phyloP scores from a whole-genome alignment of 2,329 filamentous ascomycete species.

The Talaromyces sp. region DNA sequence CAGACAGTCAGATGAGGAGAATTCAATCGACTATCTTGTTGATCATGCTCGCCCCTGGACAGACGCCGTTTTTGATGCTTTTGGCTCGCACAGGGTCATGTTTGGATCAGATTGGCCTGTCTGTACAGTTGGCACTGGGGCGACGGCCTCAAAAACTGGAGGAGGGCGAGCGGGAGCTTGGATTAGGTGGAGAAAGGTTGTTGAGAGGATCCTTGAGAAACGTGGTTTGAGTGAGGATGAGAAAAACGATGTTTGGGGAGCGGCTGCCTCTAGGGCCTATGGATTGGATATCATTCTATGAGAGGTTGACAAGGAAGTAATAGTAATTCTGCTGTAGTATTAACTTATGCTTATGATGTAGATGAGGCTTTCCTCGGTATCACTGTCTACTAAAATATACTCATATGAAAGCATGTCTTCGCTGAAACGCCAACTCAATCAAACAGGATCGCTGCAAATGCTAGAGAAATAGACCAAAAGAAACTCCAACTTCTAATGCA shows the following conservation, averaged over 20 bases:
- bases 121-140: slow-evolving; percentile 66
- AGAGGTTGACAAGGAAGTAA: background rate
- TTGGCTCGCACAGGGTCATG: slow-evolving; percentile 72
- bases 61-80: slow-evolving; percentile 66
- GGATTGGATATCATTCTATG: slow-evolving; percentile 6
- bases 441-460: slow-evolving; percentile 13
- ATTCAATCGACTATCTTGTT: slow-evolving; percentile 41
- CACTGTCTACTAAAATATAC: background rate
- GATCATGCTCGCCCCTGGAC: slow-evolving; percentile 67
- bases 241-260: slow-evolving; percentile 66
- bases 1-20: slow-evolving; percentile 14
- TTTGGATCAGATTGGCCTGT: slow-evolving; percentile 95
- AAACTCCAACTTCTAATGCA: background rate
- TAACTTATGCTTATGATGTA: background rate
- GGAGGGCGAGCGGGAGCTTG: slow-evolving; percentile 55
- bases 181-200: slow-evolving; percentile 70
- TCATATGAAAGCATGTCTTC: background rate
- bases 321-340: background rate
- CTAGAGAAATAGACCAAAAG: background rate
- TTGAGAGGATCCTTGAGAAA: slow-evolving; percentile 60
- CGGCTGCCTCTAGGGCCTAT: slow-evolving; percentile 71
- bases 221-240: slow-evolving; percentile 57
- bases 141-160: slow-evolving; percentile 27
- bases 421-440: background rate
- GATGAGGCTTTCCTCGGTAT: background rate